Percentiles rank a stretch among this genome's conserved stretches.
Evolutionary conservation across 108 stramenopile species (phyloP).

Genomic region (Thalassiosira profunda): DNA sequence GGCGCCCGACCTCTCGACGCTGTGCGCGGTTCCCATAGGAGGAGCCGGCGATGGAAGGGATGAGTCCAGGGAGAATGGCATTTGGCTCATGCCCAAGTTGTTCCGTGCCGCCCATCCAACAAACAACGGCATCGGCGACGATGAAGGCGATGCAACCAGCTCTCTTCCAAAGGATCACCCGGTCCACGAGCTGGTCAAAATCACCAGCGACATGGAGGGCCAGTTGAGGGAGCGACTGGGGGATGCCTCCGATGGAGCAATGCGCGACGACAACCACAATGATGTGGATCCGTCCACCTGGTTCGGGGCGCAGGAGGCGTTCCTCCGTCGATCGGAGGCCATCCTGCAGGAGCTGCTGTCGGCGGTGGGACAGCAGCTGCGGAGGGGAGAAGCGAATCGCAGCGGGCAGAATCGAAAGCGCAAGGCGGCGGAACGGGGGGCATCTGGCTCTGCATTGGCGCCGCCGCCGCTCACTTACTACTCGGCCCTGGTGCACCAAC

Average conservation of each 20-base stretch:
- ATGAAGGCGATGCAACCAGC: neutral
- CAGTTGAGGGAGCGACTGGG: constrained; percentile 41
- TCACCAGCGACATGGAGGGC: constrained; percentile 13
- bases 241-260: constrained; percentile 43
- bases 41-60: neutral
- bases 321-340: constrained; percentile 41
- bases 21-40: constrained; percentile 33
- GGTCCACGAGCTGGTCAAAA: constrained; percentile 30
- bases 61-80: neutral
- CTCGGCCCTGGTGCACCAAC: constrained; percentile 27
- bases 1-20: constrained; percentile 33
- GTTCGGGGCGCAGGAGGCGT: constrained; percentile 33
- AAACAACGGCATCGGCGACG: neutral
- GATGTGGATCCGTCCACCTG: neutral
- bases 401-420: neutral
- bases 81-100: constrained; percentile 34
- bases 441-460: neutral
- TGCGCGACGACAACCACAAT: neutral
- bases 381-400: constrained; percentile 14
- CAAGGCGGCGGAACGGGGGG: neutral
- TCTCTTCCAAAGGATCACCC: constrained; percentile 8
- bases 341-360: constrained; percentile 34
- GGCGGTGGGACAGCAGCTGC: constrained; percentile 37
- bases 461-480: constrained; percentile 44
- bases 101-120: neutral